A percentile compares a stretch with the other conserved stretches of the same genome.
These are phyloP conservation scores for Sechiopsis laciniata DNA, from an alignment of 306 rosid species.

Conservation along the genomic window DNA sequence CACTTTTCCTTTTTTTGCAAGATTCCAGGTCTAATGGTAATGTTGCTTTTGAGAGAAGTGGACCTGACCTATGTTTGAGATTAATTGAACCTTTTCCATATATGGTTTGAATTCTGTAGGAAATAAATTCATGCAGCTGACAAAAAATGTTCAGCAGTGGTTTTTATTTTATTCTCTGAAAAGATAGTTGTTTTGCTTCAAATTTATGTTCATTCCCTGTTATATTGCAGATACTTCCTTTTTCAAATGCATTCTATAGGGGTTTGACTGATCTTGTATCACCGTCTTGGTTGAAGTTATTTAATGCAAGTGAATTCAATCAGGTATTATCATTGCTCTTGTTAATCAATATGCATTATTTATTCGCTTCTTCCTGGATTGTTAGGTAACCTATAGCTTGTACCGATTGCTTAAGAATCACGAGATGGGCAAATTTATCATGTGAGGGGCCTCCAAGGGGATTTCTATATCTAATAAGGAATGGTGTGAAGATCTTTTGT, in stretches of 20 bases:
- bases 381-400: background rate
- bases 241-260: constrained; percentile 83
- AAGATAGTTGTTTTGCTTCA: constrained; percentile 17
- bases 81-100: too few species aligned
- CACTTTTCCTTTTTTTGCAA: background rate
- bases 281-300: constrained; percentile 93
- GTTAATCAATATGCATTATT: background rate
- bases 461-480: background rate
- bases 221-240: constrained; percentile 70
- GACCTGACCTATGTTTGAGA: background rate
- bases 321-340: constrained; percentile 53
- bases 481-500: background rate
- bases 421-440: background rate
- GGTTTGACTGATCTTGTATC: constrained; percentile 89
- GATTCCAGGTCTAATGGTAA: background rate
- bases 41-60: background rate
- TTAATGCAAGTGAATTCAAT: constrained; percentile 88
- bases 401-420: background rate
- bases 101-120: background rate
- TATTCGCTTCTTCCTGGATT: background rate
- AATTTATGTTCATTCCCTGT: constrained; percentile 28
- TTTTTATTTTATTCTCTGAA: background rate
- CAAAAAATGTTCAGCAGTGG: background rate
- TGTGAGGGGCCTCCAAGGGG: background rate
- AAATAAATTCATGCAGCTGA: constrained; percentile 3